These are phyloP conservation scores for Aspergillus melleus DNA, from an alignment of 2,329 filamentous ascomycete species.

Conservation along the genomic window DNA sequence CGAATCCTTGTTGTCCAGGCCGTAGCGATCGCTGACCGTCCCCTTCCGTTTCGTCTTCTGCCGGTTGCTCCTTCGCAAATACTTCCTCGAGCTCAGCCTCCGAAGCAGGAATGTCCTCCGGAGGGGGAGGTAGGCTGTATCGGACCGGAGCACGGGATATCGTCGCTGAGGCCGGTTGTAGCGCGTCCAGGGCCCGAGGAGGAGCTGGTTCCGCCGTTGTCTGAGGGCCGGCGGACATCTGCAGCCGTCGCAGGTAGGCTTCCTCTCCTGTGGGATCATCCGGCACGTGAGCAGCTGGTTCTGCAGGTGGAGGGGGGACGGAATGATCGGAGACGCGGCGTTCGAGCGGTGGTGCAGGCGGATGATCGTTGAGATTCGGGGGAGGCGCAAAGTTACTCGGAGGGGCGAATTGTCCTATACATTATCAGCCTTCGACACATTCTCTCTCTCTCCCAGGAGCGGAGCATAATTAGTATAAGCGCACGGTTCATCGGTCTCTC, in stretches of 20 bases:
- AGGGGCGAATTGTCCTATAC: conserved; percentile 51
- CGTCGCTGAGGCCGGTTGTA: conserved; percentile 51
- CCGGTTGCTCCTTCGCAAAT: conserved; percentile 40
- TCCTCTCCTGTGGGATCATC: conserved; percentile 26
- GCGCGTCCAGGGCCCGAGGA: conserved; percentile 39
- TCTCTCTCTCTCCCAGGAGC: neutral
- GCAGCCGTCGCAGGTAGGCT: conserved; percentile 26
- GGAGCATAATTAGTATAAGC: conserved; percentile 18
- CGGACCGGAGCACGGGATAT: conserved; percentile 78
- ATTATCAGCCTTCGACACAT: neutral
- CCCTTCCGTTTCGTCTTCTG: conserved; percentile 36
- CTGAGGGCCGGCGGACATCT: conserved; percentile 21
- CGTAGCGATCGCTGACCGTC: conserved; percentile 59
- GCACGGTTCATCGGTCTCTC: conserved; percentile 48
- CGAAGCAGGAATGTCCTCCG: conserved; percentile 53
- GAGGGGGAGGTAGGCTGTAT: conserved; percentile 60
- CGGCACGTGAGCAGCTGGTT: conserved; percentile 32
- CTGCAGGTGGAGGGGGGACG: conserved; percentile 34
- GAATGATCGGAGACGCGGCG: conserved; percentile 45
- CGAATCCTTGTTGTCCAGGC: conserved; percentile 82
- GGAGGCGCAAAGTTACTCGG: conserved; percentile 56
- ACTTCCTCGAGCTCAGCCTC: conserved; percentile 54
- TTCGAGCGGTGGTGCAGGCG: conserved; percentile 25
- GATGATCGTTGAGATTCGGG: conserved; percentile 40
- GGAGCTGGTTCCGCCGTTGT: conserved; percentile 26